Evolutionary conservation across 352 stramenopile species (phyloP).

Genomic region (Phytophthora megakarya): DNA sequence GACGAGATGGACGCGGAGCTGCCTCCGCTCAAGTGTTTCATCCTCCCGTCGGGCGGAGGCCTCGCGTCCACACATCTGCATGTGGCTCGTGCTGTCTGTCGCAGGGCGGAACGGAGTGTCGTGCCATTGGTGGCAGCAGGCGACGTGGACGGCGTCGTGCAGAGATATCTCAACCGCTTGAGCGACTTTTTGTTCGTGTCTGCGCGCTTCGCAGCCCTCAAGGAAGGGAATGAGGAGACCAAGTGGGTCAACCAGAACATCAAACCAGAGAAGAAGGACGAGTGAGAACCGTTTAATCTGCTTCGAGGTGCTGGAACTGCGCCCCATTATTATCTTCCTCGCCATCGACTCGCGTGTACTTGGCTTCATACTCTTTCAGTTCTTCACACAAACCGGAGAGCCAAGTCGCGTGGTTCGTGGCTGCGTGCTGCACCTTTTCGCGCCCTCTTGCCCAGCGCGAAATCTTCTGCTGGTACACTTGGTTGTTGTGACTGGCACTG

Average conservation of each 20-base stretch:
- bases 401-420: slow-evolving; percentile 64
- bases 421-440: slow-evolving; percentile 62
- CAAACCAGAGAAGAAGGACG: slow-evolving; percentile 36
- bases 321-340: slow-evolving; percentile 1
- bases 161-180: slow-evolving; percentile 86
- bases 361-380: slow-evolving; percentile 62
- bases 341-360: slow-evolving; percentile 35
- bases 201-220: slow-evolving; percentile 60
- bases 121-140: slow-evolving; percentile 73
- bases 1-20: slow-evolving; percentile 88
- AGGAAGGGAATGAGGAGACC: slow-evolving; percentile 75
- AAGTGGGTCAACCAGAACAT: slow-evolving; percentile 84
- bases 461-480: slow-evolving; percentile 62
- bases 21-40: slow-evolving; percentile 87
- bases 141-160: slow-evolving; percentile 77
- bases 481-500: slow-evolving; percentile 16
- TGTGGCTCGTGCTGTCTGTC: slow-evolving; percentile 82
- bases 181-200: slow-evolving; percentile 91
- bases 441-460: slow-evolving; percentile 64
- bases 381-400: slow-evolving; percentile 68
- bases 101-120: slow-evolving; percentile 86
- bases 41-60: slow-evolving; percentile 79
- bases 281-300: slow-evolving; percentile 5
- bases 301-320: slow-evolving; percentile 5
- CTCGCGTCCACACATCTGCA: slow-evolving; percentile 87